Evolutionary conservation across 768 basidiomycete genomes (phyloP).

Genomic region (Leccinum variicolor): DNA sequence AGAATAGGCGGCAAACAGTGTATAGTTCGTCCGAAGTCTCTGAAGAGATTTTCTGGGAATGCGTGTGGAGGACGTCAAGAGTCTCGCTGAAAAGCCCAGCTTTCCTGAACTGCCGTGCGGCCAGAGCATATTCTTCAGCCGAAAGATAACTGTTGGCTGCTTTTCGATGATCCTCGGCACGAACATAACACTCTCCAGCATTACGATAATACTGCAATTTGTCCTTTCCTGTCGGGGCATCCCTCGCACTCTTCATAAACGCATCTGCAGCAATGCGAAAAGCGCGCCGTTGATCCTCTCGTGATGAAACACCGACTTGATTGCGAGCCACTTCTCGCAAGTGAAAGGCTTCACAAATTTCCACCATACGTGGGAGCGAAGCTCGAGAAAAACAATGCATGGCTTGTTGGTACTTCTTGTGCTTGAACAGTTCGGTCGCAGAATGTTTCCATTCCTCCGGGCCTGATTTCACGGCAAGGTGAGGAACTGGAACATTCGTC

Average conservation of each 20-base stretch:
- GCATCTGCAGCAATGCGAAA: slow-evolving; percentile 47
- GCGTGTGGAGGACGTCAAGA: slow-evolving; percentile 38
- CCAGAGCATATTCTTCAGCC: slow-evolving; percentile 41
- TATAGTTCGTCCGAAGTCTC: slow-evolving; percentile 36
- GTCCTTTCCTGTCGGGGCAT: slow-evolving; percentile 26
- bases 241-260: slow-evolving; percentile 42
- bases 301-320: slow-evolving; percentile 24
- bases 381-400: slow-evolving; percentile 54
- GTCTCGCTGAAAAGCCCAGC: slow-evolving; percentile 52
- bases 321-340: slow-evolving; percentile 49
- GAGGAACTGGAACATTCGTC: slow-evolving; percentile 50
- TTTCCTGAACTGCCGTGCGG: slow-evolving; percentile 49
- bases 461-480: slow-evolving; percentile 52
- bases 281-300: slow-evolving; percentile 30
- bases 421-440: slow-evolving; percentile 38
- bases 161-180: slow-evolving; percentile 34
- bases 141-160: slow-evolving; percentile 46
- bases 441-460: slow-evolving; percentile 43
- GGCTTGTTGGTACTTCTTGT: slow-evolving; percentile 46
- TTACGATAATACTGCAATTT: slow-evolving; percentile 37
- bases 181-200: slow-evolving; percentile 47
- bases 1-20: slow-evolving; percentile 45
- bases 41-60: slow-evolving; percentile 31
- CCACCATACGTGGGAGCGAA: slow-evolving; percentile 37
- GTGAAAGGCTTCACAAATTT: slow-evolving; percentile 50